Conservation (phyloP, 2,329 filamentous ascomycete genomes). For the Fusarium poae region DNA sequence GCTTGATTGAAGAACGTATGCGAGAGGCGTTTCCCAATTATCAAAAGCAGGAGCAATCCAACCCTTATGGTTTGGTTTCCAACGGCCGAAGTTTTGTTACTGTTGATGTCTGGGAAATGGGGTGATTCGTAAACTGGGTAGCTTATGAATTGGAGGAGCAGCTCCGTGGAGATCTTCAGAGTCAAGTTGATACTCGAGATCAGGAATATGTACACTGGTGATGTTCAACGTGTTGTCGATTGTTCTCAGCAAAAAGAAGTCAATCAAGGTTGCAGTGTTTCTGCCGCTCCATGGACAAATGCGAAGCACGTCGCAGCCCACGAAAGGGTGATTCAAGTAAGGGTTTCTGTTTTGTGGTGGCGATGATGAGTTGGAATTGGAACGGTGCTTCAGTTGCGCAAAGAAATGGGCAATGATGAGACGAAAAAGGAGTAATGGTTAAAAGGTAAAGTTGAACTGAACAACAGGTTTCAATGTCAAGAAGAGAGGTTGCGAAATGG, state of each 20-base stretch:
- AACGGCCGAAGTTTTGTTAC: constrained; percentile 9
- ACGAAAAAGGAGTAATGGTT: constrained; percentile 12
- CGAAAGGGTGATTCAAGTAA: constrained; percentile 25
- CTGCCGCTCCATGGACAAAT: constrained; percentile 5
- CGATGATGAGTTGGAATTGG: constrained; percentile 16
- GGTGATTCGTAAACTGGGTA: not conserved
- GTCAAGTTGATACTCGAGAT: constrained; percentile 4
- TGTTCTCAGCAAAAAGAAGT: constrained; percentile 5
- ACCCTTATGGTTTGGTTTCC: constrained; percentile 8
- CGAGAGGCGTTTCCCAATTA: not conserved
- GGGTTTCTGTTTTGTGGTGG: constrained; percentile 16
- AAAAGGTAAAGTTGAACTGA: constrained; percentile 22
- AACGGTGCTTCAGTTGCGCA: constrained; percentile 9
- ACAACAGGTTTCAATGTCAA: constrained; percentile 34
- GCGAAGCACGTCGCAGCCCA: constrained; percentile 18
- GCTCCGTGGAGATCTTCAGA: constrained; percentile 2
- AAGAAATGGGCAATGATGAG: constrained; percentile 13
- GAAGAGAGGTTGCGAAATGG: constrained; percentile 43
- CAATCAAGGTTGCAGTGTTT: constrained; percentile 4
- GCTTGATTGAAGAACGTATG: constrained; percentile 8
- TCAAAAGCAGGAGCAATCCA: constrained; percentile 17
- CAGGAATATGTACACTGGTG: constrained; percentile 2
- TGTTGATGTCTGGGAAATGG: constrained; percentile 4
- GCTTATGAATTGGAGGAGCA: constrained; percentile 5
- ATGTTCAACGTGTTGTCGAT: constrained; percentile 5